Base-by-base conservation (phyloP, 2,329 filamentous ascomycete genomes). In the Penicillium sp. region DNA sequence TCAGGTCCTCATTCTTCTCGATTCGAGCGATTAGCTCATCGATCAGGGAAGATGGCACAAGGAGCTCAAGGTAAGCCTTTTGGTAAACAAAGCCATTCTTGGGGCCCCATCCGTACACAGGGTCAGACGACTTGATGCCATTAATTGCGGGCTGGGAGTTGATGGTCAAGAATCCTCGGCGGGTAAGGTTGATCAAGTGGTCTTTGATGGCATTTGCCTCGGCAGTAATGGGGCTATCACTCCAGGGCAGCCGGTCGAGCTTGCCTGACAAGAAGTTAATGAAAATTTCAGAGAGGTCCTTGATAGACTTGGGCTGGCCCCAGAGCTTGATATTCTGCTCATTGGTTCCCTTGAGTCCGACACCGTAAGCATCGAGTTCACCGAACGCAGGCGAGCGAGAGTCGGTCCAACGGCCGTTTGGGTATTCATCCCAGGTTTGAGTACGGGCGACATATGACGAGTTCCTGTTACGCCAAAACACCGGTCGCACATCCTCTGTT, bases 401-500 rank as follows among this genome's bases (percentile, higher is more conserved):
- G 71, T 98, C 93, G 72, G 93, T 95, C 93, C 93, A 98, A 71
- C 93, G 87, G 41, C 93, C 93, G 77, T 98, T 98, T 48, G 93
- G 93, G 63, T 96, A 98, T 70, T 98, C 93, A 64, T 98, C 93
- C 93, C 93, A 98, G 61, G 96, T 92, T 68, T 96, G 91, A 0
- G 93, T 98, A 47, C 93, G 89, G 48, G 89, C 84, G 47, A 98
- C 85, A 64, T 98, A 98, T 3, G 91, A 95, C 66, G 93, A 90
- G 73, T 95, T 93, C 50, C 93, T 84, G 74, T 97, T 96, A 62
- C 92, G 86, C 93, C 93, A 98, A 80, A 98, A 98, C 60, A 98
- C 95, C 29, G 93, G 93, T 46, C 93, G 88, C 38, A 98, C 93
- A 65, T 96, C 95, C 74, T 98, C 93, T 42, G 89, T 88, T 63